Base-by-base conservation (phyloP, 305 asterid genomes). In the Withania somnifera region DNA sequence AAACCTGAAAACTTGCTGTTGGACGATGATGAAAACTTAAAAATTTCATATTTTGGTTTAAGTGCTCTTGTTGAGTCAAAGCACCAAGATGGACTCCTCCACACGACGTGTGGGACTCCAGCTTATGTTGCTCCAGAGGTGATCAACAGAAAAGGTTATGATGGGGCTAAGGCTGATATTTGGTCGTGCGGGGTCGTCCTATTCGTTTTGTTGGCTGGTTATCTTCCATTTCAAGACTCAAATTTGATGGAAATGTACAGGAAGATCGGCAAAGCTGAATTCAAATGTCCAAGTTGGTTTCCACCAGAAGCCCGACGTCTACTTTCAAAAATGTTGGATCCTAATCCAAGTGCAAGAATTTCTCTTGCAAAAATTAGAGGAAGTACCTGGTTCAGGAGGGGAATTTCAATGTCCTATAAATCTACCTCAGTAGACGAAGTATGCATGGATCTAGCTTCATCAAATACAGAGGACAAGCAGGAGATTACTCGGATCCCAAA, bases 111-210 rank as follows among this genome's bases (percentile, higher is more conserved):
- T 79, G 94, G 94, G 19, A 87, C 94, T 32, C 93, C 94, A 5
- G 90, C 93, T 1, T 91, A 91, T 73, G 93, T 88, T 14, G 93
- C 96, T 5, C 96, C 96, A 0, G 96, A 92, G 68, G 91, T 89
- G 45, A 85, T 91, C 5, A 82, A 63, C 34, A 79, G 84, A 81
- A 90, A 90, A 85, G 94, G 94, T 36, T 92, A 92, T 57, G 92
- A 92, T 40, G 96, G 96, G 10, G 85, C 83, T 4, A 92, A 90
- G 86, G 89, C 96, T 0, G 96, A 92, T 87, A 82, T 88, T 22
- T 92, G 96, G 96, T 92, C 96, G 1, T 92, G 96, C 87, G 96
- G 96, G 85, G 96, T 92, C 57, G 88, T 91, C 61, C 84, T 90
- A 4, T 91, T 79, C 34, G 92, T 89, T 24, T 47, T 91, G 40